These are phyloP conservation scores for Rhazya stricta DNA, from an alignment of 257 asterid genomes.

Conservation along the genomic window DNA sequence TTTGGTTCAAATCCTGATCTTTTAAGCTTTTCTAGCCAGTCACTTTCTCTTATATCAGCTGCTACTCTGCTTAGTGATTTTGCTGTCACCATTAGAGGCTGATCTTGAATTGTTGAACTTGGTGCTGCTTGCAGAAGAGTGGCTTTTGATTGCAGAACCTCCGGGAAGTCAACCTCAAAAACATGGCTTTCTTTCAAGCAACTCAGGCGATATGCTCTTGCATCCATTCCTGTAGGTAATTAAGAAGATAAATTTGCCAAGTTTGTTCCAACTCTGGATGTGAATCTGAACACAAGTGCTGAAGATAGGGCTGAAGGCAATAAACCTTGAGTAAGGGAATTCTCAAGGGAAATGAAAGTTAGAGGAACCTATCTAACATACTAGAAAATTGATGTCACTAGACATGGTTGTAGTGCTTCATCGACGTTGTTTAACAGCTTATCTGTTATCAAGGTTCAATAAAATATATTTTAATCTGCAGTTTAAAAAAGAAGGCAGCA, in stretches of 20 bases:
- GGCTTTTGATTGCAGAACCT: conserved; percentile 69
- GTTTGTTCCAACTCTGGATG: neutral
- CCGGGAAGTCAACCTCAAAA: conserved; percentile 86
- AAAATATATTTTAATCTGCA: neutral
- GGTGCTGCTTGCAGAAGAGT: conserved; percentile 66
- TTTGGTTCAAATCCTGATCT: conserved; percentile 65
- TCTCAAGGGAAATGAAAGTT: too few species aligned
- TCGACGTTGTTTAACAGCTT: neutral
- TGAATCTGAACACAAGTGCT: neutral
- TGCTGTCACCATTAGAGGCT: conserved; percentile 56
- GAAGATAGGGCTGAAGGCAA: neutral
- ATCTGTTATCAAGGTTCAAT: neutral
- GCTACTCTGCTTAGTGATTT: conserved; percentile 80
- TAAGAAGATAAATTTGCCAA: conserved; percentile 16
- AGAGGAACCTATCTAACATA: neutral
- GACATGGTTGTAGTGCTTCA: neutral
- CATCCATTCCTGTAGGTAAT: conserved; percentile 92
- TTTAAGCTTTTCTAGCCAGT: conserved; percentile 89
- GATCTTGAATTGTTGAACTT: conserved; percentile 44
- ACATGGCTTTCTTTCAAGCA: conserved; percentile 75
- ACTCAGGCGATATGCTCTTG: conserved; percentile 78
- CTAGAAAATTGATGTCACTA: neutral
- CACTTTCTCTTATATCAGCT: conserved; percentile 76
- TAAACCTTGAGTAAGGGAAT: too few species aligned
- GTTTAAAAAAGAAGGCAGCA: neutral